These are phyloP conservation scores for Leptoxyphium fumago DNA, from an alignment of 2,329 filamentous ascomycete genomes.

Conservation along the genomic window DNA sequence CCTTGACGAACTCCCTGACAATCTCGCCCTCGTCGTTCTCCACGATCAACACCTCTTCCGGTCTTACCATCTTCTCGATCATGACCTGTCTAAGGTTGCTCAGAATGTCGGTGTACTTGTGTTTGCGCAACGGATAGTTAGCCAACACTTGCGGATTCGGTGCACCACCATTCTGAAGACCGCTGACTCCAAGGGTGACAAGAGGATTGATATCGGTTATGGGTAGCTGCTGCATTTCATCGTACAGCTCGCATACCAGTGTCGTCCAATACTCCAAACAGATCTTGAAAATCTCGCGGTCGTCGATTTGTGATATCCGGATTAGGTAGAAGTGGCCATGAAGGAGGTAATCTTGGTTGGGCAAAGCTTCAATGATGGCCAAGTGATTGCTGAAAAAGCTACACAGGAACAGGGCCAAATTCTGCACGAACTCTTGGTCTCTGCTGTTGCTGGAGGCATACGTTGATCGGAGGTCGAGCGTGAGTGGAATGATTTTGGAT, in stretches of 20 bases:
- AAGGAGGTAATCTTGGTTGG: constrained; percentile 84
- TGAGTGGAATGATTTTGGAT: constrained; percentile 79
- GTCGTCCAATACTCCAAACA: constrained; percentile 99
- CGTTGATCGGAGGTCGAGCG: constrained; percentile 77
- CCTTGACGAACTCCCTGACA: constrained; percentile 96
- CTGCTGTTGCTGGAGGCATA: constrained; percentile 82
- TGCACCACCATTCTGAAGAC: constrained; percentile 64
- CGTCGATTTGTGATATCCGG: constrained; percentile 94
- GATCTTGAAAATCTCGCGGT: constrained; percentile 99
- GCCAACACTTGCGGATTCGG: constrained; percentile 72
- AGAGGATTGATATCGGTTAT: constrained; percentile 87
- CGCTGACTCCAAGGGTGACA: constrained; percentile 57
- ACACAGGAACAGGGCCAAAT: constrained; percentile 85
- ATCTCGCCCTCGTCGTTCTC: constrained; percentile 99
- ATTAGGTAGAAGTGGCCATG: constrained; percentile 98
- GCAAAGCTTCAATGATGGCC: constrained; percentile 85
- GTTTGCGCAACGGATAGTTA: constrained; percentile 88
- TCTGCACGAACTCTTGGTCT: constrained; percentile 96
- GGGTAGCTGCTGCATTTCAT: constrained; percentile 95
- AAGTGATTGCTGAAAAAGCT: constrained; percentile 95
- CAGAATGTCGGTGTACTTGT: constrained; percentile 91
- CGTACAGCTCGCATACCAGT: constrained; percentile 91
- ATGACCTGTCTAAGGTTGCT: constrained; percentile 92
- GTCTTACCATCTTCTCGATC: constrained; percentile 99
- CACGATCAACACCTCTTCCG: constrained; percentile 96